Conservation (phyloP, 2,329 filamentous ascomycete species). For the Paradendryphiella salina region DNA sequence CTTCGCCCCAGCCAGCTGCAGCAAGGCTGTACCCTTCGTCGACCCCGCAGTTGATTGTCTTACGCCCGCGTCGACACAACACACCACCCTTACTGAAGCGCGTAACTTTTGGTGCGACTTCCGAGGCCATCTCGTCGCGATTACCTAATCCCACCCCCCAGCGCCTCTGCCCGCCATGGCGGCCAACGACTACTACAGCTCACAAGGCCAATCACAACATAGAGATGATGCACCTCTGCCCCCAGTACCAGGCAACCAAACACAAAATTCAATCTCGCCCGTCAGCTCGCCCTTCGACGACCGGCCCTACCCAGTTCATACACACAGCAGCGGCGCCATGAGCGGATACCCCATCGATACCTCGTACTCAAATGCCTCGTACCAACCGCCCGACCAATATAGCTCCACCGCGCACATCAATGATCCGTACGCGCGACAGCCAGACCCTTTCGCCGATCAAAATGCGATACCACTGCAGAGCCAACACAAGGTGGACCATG, state of each 20-base stretch:
- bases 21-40: constrained; percentile 4
- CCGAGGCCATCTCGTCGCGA: neutral
- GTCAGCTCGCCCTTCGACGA: constrained; percentile 41
- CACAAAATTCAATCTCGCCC: constrained; percentile 42
- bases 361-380: constrained; percentile 58
- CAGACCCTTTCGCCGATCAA: constrained; percentile 57
- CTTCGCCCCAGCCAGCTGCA: constrained; percentile 4
- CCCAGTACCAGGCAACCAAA: constrained; percentile 32
- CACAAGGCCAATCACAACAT: constrained; percentile 32
- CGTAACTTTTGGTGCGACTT: neutral
- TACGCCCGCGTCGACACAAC: neutral
- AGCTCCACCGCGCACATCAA: constrained; percentile 40
- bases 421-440: constrained; percentile 44
- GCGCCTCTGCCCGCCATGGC: constrained; percentile 45
- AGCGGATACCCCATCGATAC: constrained; percentile 56
- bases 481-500: constrained; percentile 46
- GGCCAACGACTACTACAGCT: constrained; percentile 64
- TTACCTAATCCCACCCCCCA: neutral
- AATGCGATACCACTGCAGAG: constrained; percentile 54
- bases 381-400: constrained; percentile 26
- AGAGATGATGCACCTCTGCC: constrained; percentile 46
- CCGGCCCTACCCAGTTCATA: constrained; percentile 49
- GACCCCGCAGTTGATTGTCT: constrained; percentile 7
- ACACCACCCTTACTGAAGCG: neutral
- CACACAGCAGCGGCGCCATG: constrained; percentile 52